Evolutionary conservation across 441 rosid genomes (phyloP).

Genomic region (Bocquillonia castaneifolia): DNA sequence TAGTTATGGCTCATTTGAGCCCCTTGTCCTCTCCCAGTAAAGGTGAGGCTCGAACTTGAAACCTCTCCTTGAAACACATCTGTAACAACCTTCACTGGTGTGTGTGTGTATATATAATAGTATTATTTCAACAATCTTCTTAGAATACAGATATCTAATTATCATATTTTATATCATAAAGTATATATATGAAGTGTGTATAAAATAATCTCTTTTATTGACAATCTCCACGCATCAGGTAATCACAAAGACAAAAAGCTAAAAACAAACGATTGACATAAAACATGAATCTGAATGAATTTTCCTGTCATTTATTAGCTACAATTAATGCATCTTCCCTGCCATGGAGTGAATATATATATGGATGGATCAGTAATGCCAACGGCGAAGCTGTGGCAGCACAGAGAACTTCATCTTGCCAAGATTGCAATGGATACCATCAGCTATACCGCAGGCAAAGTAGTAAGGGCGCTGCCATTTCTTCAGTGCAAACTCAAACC

Average conservation of each 20-base stretch:
- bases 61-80: too few relatives aligned
- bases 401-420: conserved; percentile 61
- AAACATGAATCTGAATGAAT: not conserved
- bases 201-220: not conserved
- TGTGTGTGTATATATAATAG: too few relatives aligned
- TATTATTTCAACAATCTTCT: too few relatives aligned
- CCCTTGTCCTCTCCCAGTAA: too few relatives aligned
- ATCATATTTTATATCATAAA: too few relatives aligned
- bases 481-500: conserved; percentile 43
- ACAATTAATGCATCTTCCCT: not conserved
- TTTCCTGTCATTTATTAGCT: not conserved
- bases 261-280: too few relatives aligned
- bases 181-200: not conserved
- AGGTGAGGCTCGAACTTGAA: too few relatives aligned
- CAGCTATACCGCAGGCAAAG: conserved; percentile 49
- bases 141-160: too few relatives aligned
- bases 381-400: conserved; percentile 41
- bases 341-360: not conserved
- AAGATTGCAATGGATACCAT: conserved; percentile 49
- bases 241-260: too few relatives aligned
- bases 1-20: too few relatives aligned
- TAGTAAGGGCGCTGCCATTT: conserved; percentile 48
- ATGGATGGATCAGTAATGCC: conserved; percentile 11
- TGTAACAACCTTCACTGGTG: too few relatives aligned
- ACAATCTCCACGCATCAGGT: too few relatives aligned